A percentile compares a stretch with the other conserved stretches of the same genome.
Evolutionary conservation across 768 basidiomycete species (phyloP).

Genomic region (Mycena olivaceomarginata): DNA sequence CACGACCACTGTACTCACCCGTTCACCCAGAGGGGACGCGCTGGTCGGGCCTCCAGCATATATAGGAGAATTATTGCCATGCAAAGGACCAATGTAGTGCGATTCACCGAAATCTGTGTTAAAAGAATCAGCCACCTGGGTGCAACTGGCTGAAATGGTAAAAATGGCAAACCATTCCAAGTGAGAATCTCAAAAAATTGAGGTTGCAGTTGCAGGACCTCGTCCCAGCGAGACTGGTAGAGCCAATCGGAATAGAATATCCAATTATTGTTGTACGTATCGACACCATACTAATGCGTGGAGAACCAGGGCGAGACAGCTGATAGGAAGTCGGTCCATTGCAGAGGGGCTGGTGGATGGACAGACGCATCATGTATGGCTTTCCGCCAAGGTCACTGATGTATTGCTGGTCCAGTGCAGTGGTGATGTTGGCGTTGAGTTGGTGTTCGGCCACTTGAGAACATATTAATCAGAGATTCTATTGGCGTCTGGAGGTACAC

Average conservation of each 20-base stretch:
- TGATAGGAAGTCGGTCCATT: neutral
- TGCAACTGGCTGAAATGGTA: too few relatives aligned
- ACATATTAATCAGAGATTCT: neutral
- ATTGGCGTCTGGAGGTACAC: neutral
- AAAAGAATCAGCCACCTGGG: neutral
- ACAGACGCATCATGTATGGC: neutral
- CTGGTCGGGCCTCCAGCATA: conserved; percentile 7
- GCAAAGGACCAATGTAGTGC: conserved; percentile 13
- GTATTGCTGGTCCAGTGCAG: neutral
- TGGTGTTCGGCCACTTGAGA: conserved; percentile 1
- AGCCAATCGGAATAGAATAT: conserved; percentile 3
- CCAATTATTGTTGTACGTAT: neutral
- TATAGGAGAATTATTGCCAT: conserved; percentile 2
- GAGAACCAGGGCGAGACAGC: conserved; percentile 2
- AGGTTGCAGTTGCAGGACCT: neutral
- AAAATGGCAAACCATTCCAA: neutral
- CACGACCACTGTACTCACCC: neutral
- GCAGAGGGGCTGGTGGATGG: too few relatives aligned
- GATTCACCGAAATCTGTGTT: conserved; percentile 15
- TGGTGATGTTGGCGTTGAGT: conserved; percentile 1
- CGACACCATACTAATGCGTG: neutral
- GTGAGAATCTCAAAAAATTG: conserved; percentile 12
- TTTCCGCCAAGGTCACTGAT: neutral
- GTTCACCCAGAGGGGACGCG: neutral
- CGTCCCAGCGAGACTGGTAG: conserved; percentile 1